Evolutionary conservation across 1,139 yeast species (phyloP), one percentile per base, ranked within the genome.

Genomic region (Suzukiozyma palmioleophila): DNA sequence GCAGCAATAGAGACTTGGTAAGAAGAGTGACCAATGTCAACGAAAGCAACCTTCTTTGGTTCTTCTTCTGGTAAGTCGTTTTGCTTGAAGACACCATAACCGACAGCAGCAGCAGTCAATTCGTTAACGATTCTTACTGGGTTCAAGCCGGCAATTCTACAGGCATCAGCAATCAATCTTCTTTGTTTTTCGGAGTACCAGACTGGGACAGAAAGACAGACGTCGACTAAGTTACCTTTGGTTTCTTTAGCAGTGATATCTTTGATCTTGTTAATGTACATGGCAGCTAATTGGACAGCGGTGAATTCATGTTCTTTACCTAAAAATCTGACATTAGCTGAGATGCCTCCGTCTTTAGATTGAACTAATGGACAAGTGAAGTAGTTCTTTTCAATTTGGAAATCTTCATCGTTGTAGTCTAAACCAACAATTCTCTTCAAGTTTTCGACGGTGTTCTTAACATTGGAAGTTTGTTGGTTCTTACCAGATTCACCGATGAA

Each of bases 181-280:
- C 98, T 89, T 75, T 92, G 97, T 59, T 77, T 81, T 68, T 92
- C 97, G 44, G 95, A 81, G 77, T 87, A 92, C 97, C 97, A 92
- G 35, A 81, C 86, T 56, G 99, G 99, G 40, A 92, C 98, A 41
- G 97, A 85, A 56, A 92, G 75, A 66, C 92, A 90, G 49, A 92
- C 90, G 64, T 92, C 98, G 46, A 78, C 75, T 56, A 92, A 79
- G 55, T 67, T 78, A 47, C 82, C 81, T 73, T 86, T 87, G 56
- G 94, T 84, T 70, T 92, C 98, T 63, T 76, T 78, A 54, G 69
- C 67, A 42, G 96, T 81, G 45, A 85, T 85, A 51, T 77, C 78
- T 75, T 87, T 89, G 62, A 90, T 77, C 74, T 90, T 90, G 77
- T 85, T 81, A 66, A 94, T 76, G 76, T 81, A 92, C 96, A 89